Base-by-base conservation (phyloP, 1,284 basidiomycete genomes). In the Vanrija sp. region DNA sequence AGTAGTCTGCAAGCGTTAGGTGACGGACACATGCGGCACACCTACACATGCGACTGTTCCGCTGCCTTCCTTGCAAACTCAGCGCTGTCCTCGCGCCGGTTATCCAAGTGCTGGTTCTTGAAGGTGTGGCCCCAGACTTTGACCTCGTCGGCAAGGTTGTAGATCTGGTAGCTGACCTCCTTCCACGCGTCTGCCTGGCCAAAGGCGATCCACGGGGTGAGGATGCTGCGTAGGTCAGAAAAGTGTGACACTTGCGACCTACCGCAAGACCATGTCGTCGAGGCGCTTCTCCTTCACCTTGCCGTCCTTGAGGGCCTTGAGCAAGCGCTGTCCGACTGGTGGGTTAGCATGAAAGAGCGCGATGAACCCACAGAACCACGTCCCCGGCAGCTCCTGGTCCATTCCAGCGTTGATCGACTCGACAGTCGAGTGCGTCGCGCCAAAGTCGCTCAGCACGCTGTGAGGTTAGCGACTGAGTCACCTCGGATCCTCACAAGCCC, bases 301-400 rank as follows among this genome's bases (percentile, higher is more conserved):
- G 23, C 85, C 85, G 59, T 87, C 84, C 49, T 81, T 72, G 27
- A 92, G 85, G 43, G 80, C 86, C 12, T 78, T 77, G 1, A 83
- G 82, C n/a, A 92, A 80, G 19, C 68, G 65, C n/a, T 67, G 52
- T 2, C 69, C 72, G 47, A 63, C 77, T 67, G 60, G 52, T 47
- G 12, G 19, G 49, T 53, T 37, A 54, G 49, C 27, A 24, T 31
- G 20, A 25, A 8, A 9, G 12, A 4, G 10, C 3, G 18, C 2
- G 48, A 16, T 35, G 3, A 9, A 58, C 63, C 61, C 49, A 67
- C 67, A 71, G 41, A 54, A 73, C 3, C 57, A 57, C 12, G 65
- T 66, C 5, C 73, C 72, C 0, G 78, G 77, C 62, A 79, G 72
- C 45, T 77, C 76, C 72, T 78, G 73, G 54, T 80, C 78, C 56